These are phyloP conservation scores for Sarcomyxa edulis DNA, from an alignment of 768 basidiomycete genomes.

Conservation along the genomic window DNA sequence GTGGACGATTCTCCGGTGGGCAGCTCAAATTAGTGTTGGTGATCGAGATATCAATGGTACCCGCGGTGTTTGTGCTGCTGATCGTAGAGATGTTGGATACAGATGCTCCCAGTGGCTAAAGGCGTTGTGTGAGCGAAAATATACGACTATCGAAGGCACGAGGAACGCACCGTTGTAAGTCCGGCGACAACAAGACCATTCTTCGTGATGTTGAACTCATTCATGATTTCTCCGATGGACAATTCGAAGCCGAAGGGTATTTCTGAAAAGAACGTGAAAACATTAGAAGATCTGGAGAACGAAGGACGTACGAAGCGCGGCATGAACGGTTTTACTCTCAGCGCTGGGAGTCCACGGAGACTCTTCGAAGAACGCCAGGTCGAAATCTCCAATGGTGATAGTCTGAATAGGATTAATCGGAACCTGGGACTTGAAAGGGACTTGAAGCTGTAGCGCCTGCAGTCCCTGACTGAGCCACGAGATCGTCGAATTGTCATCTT, in stretches of 20 bases:
- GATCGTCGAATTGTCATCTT: slow-evolving; percentile 48
- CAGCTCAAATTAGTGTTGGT: slow-evolving; percentile 44
- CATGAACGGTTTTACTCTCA: slow-evolving; percentile 54
- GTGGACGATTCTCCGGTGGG: slow-evolving; percentile 38
- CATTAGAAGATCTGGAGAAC: slow-evolving; percentile 1
- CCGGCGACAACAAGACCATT: slow-evolving; percentile 49
- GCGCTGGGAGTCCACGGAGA: slow-evolving; percentile 55
- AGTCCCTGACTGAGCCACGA: slow-evolving; percentile 67
- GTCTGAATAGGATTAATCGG: slow-evolving; percentile 59
- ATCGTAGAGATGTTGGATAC: slow-evolving; percentile 52
- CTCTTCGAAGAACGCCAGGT: slow-evolving; percentile 47
- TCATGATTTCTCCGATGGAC: slow-evolving; percentile 54
- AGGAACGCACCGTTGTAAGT: slow-evolving; percentile 45
- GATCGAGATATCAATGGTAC: slow-evolving; percentile 62
- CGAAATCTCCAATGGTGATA: slow-evolving; percentile 59
- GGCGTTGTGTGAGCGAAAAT: neutral
- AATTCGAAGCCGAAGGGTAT: slow-evolving; percentile 69
- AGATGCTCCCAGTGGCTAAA: slow-evolving; percentile 57
- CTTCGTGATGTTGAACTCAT: slow-evolving; percentile 57
- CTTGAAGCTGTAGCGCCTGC: slow-evolving; percentile 47
- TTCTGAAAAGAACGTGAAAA: slow-evolving; percentile 34
- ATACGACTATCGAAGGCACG: neutral
- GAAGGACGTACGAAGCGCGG: slow-evolving; percentile 41
- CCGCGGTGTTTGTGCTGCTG: slow-evolving; percentile 49
- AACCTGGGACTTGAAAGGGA: slow-evolving; percentile 49